Conservation (phyloP, 768 basidiomycete genomes). For the Amanita thiersii region DNA sequence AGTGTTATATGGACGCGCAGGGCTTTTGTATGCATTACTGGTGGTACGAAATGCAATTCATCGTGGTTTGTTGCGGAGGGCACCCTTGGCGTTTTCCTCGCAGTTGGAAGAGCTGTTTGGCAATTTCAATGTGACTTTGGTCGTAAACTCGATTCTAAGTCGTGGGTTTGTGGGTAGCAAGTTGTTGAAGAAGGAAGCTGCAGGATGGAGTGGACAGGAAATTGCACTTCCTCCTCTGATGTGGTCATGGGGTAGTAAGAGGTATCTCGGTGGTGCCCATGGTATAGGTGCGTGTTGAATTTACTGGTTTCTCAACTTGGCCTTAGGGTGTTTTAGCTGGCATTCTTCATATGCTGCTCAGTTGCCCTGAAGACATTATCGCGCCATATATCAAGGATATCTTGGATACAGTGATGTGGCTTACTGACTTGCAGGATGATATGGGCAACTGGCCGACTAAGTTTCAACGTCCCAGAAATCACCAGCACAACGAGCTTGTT, state of each 20-base stretch:
- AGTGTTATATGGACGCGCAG: constrained; percentile 51
- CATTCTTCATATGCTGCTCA: constrained; percentile 42
- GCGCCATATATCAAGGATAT: constrained; percentile 31
- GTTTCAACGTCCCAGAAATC: constrained; percentile 18
- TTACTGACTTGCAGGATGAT: constrained; percentile 34
- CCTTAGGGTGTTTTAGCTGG: constrained; percentile 27
- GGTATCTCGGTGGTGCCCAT: constrained; percentile 51
- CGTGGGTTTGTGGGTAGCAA: constrained; percentile 24
- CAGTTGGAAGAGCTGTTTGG: constrained; percentile 5
- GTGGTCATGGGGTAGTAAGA: constrained; percentile 53
- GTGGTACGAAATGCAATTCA: constrained; percentile 26
- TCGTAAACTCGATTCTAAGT: constrained; percentile 38
- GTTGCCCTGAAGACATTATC: constrained; percentile 29
- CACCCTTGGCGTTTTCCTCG: constrained; percentile 3
- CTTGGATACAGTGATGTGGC: constrained; percentile 37
- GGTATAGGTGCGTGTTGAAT: constrained; percentile 38
- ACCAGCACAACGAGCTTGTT: constrained; percentile 29
- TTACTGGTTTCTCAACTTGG: background rate
- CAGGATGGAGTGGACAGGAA: background rate
- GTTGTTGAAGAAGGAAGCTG: constrained; percentile 5
- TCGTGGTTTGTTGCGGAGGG: background rate
- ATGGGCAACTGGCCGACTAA: constrained; percentile 45
- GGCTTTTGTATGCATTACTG: constrained; percentile 44
- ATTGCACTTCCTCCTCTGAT: constrained; percentile 34
- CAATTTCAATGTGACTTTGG: constrained; percentile 20